phyloP scores from a whole-genome alignment of 1,284 basidiomycete genomes.

The Vanrija pseudolonga region DNA sequence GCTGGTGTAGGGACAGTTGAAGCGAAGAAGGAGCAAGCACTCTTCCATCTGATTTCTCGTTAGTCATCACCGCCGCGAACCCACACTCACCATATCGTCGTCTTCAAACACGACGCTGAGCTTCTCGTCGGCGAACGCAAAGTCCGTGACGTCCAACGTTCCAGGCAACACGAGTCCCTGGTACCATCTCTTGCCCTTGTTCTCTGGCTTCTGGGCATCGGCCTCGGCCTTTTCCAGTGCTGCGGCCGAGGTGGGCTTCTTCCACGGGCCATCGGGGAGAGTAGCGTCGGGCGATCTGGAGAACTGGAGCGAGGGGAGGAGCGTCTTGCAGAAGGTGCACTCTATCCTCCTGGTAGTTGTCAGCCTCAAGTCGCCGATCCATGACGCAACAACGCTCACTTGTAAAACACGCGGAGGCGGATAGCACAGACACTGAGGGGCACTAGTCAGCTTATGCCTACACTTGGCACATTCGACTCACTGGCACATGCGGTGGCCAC shows the following conservation, averaged over 20 bases:
- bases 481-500: slow-evolving; percentile 66
- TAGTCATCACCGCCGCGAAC: not conserved
- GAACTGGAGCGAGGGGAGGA: slow-evolving; percentile 76
- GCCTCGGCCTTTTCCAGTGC: slow-evolving; percentile 37
- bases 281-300: slow-evolving; percentile 64
- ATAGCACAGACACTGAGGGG: slow-evolving; percentile 68
- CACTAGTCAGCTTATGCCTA: not conserved
- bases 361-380: not conserved
- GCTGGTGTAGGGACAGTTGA: slow-evolving; percentile 75
- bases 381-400: slow-evolving; percentile 48
- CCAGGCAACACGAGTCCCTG: slow-evolving; percentile 39
- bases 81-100: slow-evolving; percentile 62
- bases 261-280: slow-evolving; percentile 60
- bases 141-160: slow-evolving; percentile 37
- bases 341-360: slow-evolving; percentile 58
- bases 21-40: slow-evolving; percentile 79
- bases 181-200: slow-evolving; percentile 41
- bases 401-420: slow-evolving; percentile 88
- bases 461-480: slow-evolving; percentile 17
- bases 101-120: slow-evolving; percentile 83
- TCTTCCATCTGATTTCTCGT: slow-evolving; percentile 67
- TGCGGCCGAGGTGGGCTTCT: slow-evolving; percentile 52
- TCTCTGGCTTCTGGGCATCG: slow-evolving; percentile 34
- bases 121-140: slow-evolving; percentile 67
- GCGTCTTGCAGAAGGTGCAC: slow-evolving; percentile 96